A percentile compares a stretch with the other conserved stretches of the same genome.
Evolutionary conservation across 1,284 basidiomycete genomes (phyloP).

Genomic region (Neonothopanus nambi): DNA sequence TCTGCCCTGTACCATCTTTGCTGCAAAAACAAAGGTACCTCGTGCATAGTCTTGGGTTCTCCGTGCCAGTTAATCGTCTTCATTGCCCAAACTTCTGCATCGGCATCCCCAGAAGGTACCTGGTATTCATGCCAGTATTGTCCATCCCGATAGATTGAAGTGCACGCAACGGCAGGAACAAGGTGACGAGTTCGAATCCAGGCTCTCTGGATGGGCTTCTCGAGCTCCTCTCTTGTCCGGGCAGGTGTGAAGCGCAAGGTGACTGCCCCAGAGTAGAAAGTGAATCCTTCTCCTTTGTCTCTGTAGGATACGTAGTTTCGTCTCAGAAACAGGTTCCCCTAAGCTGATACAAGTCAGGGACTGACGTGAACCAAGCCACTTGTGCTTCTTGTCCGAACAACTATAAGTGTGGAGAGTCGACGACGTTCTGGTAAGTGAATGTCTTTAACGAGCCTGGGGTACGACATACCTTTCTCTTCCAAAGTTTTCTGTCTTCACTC

Average conservation of each 20-base stretch:
- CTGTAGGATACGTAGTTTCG: not conserved
- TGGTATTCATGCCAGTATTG: slow-evolving; percentile 10
- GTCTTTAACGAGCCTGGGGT: no score
- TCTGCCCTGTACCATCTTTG: slow-evolving; percentile 3
- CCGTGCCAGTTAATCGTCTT: slow-evolving; percentile 9
- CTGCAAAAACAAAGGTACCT: slow-evolving; percentile 1
- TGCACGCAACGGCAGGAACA: slow-evolving; percentile 3
- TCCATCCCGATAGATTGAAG: slow-evolving; percentile 1
- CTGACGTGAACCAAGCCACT: slow-evolving; percentile 7
- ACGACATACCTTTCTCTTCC: not conserved
- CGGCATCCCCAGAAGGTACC: not conserved
- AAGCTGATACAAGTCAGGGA: not conserved
- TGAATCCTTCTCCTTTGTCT: slow-evolving; percentile 9
- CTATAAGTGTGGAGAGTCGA: no score
- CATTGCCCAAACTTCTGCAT: not conserved
- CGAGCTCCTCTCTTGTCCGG: slow-evolving; percentile 1
- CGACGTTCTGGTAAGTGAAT: no score
- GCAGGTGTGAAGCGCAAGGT: not conserved
- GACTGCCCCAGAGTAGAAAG: slow-evolving; percentile 2
- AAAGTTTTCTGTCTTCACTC: slow-evolving; percentile 3
- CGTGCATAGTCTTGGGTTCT: slow-evolving; percentile 5
- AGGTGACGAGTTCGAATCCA: slow-evolving; percentile 10
- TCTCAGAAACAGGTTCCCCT: no score
- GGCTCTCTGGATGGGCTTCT: slow-evolving; percentile 1
- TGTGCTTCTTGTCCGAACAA: slow-evolving; percentile 12